These are phyloP conservation scores for Hansenula sp. DNA, from an alignment of 1,139 yeast genomes.

Conservation along the genomic window DNA sequence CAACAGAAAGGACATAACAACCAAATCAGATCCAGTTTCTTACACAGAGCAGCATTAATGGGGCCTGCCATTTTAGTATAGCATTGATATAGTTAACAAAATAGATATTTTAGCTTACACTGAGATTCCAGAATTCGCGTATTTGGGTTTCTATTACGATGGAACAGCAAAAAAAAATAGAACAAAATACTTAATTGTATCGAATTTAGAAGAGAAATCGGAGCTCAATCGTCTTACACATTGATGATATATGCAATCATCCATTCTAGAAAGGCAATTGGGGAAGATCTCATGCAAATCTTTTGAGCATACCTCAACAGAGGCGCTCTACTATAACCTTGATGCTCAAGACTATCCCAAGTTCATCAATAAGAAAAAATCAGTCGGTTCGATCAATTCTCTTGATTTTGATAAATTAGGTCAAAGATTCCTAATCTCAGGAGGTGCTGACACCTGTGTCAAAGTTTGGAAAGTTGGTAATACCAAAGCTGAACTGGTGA, in stretches of 20 bases:
- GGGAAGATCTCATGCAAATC: constrained; percentile 9
- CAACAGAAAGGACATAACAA: neutral
- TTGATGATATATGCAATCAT: constrained; percentile 12
- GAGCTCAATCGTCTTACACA: neutral
- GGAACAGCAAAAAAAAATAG: no score
- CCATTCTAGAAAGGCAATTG: constrained; percentile 11
- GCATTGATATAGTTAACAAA: no score
- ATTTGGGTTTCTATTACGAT: no score
- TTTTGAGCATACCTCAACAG: constrained; percentile 26
- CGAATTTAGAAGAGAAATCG: no score
- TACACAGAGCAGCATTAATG: no score
- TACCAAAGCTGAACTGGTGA: constrained; percentile 18
- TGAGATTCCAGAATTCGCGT: no score
- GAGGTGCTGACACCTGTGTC: constrained; percentile 74
- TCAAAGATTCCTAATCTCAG: constrained; percentile 55
- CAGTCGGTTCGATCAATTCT: constrained; percentile 54
- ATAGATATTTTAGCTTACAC: no score
- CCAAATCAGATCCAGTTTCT: no score
- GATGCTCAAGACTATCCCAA: constrained; percentile 26
- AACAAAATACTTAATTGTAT: no score
- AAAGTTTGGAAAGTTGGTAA: constrained; percentile 46
- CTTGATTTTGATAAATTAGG: constrained; percentile 58
- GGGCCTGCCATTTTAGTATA: no score
- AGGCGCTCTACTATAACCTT: constrained; percentile 35
- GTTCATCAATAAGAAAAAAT: constrained; percentile 29